A percentile compares a stretch with the other conserved stretches of the same genome.
Evolutionary conservation across 176 grass and related monocot genomes (phyloP).

Genomic region (Microstegium vimineum): DNA sequence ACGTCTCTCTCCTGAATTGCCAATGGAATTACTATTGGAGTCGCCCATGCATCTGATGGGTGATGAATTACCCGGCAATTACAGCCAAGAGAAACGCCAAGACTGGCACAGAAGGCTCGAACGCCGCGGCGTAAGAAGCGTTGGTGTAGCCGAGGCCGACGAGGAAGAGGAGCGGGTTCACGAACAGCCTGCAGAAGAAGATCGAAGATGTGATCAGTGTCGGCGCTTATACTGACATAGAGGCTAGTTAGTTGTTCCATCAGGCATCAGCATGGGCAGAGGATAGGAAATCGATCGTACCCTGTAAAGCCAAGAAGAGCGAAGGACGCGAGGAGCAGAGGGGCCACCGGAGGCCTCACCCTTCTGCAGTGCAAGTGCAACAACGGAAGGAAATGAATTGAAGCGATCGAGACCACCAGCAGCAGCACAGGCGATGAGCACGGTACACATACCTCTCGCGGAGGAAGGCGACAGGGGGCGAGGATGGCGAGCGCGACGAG

Average conservation of each 20-base stretch:
- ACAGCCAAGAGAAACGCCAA: conserved; percentile 78
- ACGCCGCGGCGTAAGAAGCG: conserved; percentile 79
- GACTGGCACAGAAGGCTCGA: conserved; percentile 90
- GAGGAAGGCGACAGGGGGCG: conserved; percentile 66
- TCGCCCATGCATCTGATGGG: background rate
- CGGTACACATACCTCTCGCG: conserved; percentile 40
- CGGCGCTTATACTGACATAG: background rate
- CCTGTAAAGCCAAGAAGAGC: conserved; percentile 87
- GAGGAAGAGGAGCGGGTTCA: conserved; percentile 89
- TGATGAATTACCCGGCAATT: conserved; percentile 37
- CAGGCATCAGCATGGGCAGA: background rate
- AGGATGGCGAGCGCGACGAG: conserved; percentile 70
- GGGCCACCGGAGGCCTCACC: conserved; percentile 42
- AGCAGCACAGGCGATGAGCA: too few relatives aligned
- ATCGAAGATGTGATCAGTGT: background rate
- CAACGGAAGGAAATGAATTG: background rate
- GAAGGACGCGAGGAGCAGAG: conserved; percentile 54
- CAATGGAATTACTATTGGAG: background rate
- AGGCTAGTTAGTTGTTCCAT: background rate
- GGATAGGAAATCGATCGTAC: conserved; percentile 7
- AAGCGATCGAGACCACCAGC: background rate
- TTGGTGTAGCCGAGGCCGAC: conserved; percentile 78
- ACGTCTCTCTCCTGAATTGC: background rate
- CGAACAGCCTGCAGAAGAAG: conserved; percentile 58
- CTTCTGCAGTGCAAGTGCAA: conserved; percentile 25